These are phyloP conservation scores for Clavispora santaluciae DNA, from an alignment of 805 yeast species.

Conservation along the genomic window DNA sequence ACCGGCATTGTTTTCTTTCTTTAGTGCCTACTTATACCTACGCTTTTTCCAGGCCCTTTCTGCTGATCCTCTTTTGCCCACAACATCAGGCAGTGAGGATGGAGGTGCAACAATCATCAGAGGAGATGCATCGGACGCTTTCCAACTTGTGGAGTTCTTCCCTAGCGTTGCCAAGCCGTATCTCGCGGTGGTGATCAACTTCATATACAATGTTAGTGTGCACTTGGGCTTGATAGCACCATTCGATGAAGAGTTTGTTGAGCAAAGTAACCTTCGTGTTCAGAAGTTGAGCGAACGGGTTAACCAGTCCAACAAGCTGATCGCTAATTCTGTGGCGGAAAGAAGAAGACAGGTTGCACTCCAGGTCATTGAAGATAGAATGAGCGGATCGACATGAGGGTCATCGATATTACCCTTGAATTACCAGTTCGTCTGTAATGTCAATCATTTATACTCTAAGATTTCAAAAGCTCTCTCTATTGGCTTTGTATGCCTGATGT, in stretches of 20 bases:
- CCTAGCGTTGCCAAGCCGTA: conserved; percentile 56
- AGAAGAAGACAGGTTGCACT: conserved; percentile 74
- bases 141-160: conserved; percentile 78
- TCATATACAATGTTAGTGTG: conserved; percentile 30
- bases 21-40: conserved; percentile 69
- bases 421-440: no score
- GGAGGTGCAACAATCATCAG: conserved; percentile 25
- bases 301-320: conserved; percentile 35
- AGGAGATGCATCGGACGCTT: conserved; percentile 91
- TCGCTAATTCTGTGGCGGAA: conserved; percentile 54
- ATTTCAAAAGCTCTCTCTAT: no score
- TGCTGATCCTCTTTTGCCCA: conserved; percentile 53
- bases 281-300: conserved; percentile 52
- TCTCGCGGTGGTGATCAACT: conserved; percentile 47
- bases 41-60: conserved; percentile 66
- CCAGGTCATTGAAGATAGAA: conserved; percentile 67
- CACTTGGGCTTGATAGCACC: conserved; percentile 50
- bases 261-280: conserved; percentile 68
- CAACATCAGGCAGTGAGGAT: conserved; percentile 27
- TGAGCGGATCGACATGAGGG: conserved; percentile 21
- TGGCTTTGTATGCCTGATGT: no score
- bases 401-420: no score
- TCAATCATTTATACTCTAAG: no score
- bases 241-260: conserved; percentile 65
- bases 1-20: conserved; percentile 56